phyloP scores from a whole-genome alignment of 352 stramenopile genomes.

The Phytophthora tubulina region DNA sequence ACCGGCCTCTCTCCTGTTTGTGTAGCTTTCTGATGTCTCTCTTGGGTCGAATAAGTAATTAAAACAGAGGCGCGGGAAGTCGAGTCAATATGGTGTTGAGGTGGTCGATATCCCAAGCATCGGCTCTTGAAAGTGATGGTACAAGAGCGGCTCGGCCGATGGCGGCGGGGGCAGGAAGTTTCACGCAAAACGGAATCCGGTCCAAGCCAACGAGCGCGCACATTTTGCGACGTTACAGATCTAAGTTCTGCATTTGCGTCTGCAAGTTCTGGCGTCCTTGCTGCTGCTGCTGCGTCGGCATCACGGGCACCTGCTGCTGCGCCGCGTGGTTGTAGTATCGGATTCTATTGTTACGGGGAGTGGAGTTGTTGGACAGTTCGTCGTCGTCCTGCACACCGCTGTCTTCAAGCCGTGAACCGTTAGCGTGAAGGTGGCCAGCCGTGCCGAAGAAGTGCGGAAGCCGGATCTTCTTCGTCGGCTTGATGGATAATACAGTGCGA shows the following conservation, averaged over 20 bases:
- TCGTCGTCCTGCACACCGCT: constrained; percentile 67
- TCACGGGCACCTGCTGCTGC: constrained; percentile 50
- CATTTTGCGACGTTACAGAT: constrained; percentile 62
- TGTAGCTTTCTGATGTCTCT: constrained; percentile 32
- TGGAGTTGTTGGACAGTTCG: constrained; percentile 62
- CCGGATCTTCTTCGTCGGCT: constrained; percentile 91
- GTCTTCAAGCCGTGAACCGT: constrained; percentile 65
- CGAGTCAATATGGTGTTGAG: constrained; percentile 29
- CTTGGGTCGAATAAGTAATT: constrained; percentile 45
- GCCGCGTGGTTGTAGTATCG: constrained; percentile 58
- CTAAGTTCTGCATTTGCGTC: constrained; percentile 80
- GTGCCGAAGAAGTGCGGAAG: constrained; percentile 86
- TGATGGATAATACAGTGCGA: constrained; percentile 88
- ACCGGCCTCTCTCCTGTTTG: constrained; percentile 40
- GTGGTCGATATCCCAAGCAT: constrained; percentile 44
- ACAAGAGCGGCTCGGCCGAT: constrained; percentile 49
- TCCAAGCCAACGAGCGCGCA: constrained; percentile 38
- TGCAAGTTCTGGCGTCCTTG: constrained; percentile 52
- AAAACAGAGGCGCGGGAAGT: constrained; percentile 37
- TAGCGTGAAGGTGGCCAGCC: constrained; percentile 56
- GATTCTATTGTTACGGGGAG: constrained; percentile 76
- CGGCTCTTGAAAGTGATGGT: constrained; percentile 53
- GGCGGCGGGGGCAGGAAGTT: constrained; percentile 21
- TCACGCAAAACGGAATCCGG: constrained; percentile 27
- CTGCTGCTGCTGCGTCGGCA: constrained; percentile 39